Evolutionary conservation across 2,329 filamentous ascomycete species (phyloP).

Genomic region (Fusarium anthophilum): DNA sequence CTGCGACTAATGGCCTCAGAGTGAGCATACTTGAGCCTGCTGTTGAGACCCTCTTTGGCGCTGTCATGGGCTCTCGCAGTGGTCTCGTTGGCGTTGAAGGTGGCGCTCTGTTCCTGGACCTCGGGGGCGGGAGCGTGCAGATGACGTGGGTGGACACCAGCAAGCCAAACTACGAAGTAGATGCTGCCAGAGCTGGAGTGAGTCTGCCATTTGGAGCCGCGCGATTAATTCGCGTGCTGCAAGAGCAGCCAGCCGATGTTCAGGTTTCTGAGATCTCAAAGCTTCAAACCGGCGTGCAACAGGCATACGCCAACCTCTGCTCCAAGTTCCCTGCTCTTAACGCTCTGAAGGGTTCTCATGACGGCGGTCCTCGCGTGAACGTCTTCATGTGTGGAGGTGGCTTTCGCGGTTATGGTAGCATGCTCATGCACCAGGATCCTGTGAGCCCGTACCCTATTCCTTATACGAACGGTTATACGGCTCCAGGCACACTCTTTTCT

Average conservation of each 20-base stretch:
- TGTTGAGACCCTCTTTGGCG: conserved; percentile 84
- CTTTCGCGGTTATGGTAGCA: conserved; percentile 89
- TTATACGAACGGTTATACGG: conserved; percentile 81
- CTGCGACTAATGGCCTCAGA: conserved; percentile 68
- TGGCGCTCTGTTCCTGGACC: conserved; percentile 83
- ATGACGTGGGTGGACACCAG: conserved; percentile 70
- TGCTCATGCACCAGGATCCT: conserved; percentile 81
- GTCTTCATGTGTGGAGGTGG: conserved; percentile 91
- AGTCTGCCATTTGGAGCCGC: conserved; percentile 72
- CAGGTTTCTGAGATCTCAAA: conserved; percentile 60
- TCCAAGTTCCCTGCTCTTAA: conserved; percentile 60
- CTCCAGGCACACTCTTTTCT: conserved; percentile 68
- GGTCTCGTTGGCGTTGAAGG: conserved; percentile 69
- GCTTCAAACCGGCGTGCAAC: conserved; percentile 66
- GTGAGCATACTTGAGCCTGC: conserved; percentile 80
- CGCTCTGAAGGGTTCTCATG: conserved; percentile 49
- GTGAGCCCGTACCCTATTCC: conserved; percentile 84
- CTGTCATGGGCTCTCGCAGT: conserved; percentile 80
- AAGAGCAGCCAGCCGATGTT: conserved; percentile 50
- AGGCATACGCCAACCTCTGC: conserved; percentile 66
- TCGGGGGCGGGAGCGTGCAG: conserved; percentile 78
- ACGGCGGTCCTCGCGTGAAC: conserved; percentile 60
- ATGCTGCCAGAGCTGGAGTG: conserved; percentile 63
- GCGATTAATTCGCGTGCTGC: conserved; percentile 61
- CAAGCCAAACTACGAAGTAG: conserved; percentile 56